Evolutionary conservation across 495 filamentous ascomycete species (phyloP).

Genomic region (Aspergillus sclerotioniger): DNA sequence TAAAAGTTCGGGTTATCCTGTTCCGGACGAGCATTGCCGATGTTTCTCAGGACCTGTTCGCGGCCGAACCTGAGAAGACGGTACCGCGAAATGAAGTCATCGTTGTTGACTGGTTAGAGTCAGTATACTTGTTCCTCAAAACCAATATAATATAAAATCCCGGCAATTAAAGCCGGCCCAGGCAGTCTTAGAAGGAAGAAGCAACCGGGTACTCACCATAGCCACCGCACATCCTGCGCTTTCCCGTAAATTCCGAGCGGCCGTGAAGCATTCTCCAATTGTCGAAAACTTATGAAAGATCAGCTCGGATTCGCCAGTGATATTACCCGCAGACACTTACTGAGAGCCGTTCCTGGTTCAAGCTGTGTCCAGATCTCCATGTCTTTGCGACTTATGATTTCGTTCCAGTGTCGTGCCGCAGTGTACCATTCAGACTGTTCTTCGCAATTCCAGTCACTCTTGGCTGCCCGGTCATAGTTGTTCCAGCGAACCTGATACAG

Average conservation of each 20-base stretch:
- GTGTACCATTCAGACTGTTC: slow-evolving; percentile 65
- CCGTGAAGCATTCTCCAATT: slow-evolving; percentile 95
- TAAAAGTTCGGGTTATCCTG: slow-evolving; percentile 8
- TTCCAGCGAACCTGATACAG: slow-evolving; percentile 84
- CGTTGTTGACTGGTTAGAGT: slow-evolving; percentile 63
- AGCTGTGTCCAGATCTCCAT: slow-evolving; percentile 74
- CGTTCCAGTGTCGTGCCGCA: slow-evolving; percentile 66
- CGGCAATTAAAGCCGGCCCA: neutral
- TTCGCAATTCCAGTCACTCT: slow-evolving; percentile 35
- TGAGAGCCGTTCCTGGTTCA: slow-evolving; percentile 70
- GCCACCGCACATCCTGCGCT: slow-evolving; percentile 82
- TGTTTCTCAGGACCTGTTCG: slow-evolving; percentile 47
- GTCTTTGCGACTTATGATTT: slow-evolving; percentile 52
- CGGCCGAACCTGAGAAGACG: slow-evolving; percentile 65
- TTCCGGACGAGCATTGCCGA: slow-evolving; percentile 24
- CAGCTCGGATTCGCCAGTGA: slow-evolving; percentile 3
- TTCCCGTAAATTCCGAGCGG: slow-evolving; percentile 73
- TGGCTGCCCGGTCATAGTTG: slow-evolving; percentile 74
- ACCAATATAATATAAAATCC: neutral
- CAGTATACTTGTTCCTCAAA: slow-evolving; percentile 19
- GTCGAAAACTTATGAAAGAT: slow-evolving; percentile 68
- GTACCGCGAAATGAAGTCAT: slow-evolving; percentile 80
- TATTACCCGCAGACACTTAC: slow-evolving; percentile 42
- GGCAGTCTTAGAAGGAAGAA: neutral
- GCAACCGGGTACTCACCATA: slow-evolving; percentile 61